Evolutionary conservation across 2,329 filamentous ascomycete genomes (phyloP).

Genomic region (Colletotrichum karsti): DNA sequence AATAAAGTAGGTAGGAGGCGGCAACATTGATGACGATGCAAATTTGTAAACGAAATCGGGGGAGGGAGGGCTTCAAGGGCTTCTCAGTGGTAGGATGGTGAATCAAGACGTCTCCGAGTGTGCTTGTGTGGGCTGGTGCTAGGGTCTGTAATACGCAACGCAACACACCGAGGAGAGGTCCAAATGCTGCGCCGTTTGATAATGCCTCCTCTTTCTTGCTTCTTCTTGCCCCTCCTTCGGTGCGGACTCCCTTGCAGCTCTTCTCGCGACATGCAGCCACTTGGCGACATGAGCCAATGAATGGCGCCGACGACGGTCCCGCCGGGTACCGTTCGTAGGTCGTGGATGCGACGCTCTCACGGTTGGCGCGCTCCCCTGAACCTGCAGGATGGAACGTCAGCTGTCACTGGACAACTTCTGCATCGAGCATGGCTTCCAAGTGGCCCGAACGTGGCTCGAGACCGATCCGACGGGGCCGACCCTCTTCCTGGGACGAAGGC

Average conservation of each 20-base stretch:
- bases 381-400: slow-evolving; percentile 19
- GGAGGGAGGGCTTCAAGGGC: slow-evolving; percentile 18
- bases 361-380: slow-evolving; percentile 24
- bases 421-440: slow-evolving; percentile 23
- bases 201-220: slow-evolving; percentile 22
- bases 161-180: not conserved
- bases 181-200: slow-evolving; percentile 9
- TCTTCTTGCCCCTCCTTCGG: slow-evolving; percentile 15
- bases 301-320: slow-evolving; percentile 8
- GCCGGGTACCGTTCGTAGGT: slow-evolving; percentile 17
- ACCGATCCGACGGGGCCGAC: slow-evolving; percentile 24
- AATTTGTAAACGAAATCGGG: slow-evolving; percentile 18
- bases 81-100: slow-evolving; percentile 6
- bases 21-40: slow-evolving; percentile 25
- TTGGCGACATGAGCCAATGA: slow-evolving; percentile 18
- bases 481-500: slow-evolving; percentile 6
- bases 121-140: slow-evolving; percentile 9
- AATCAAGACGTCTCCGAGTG: not conserved
- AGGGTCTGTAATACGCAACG: not conserved
- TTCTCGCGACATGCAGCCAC: slow-evolving; percentile 24
- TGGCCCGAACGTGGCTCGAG: slow-evolving; percentile 15
- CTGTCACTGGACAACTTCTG: slow-evolving; percentile 25
- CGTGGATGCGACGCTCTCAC: slow-evolving; percentile 3
- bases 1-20: not conserved
- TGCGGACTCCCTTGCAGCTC: slow-evolving; percentile 23